Conservation (phyloP, 768 basidiomycete genomes). For the Pisolithus tinctorius region DNA sequence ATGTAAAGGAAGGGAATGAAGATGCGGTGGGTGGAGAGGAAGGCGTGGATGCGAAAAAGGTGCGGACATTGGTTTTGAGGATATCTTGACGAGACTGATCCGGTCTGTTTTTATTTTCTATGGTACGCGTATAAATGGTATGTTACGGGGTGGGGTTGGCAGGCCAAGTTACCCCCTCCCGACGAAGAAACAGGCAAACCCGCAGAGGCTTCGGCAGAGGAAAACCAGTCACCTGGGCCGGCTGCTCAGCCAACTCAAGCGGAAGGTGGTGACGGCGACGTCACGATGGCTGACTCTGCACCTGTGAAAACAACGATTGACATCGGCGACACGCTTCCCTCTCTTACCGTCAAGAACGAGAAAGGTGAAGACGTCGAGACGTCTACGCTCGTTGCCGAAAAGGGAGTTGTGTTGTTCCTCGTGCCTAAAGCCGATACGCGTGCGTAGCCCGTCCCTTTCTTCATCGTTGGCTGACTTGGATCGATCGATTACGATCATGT, state of each 20-base stretch:
- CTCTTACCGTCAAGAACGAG: constrained; percentile 76
- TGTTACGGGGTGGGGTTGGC: neutral
- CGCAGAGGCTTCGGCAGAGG: neutral
- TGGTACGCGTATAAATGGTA: too few species aligned
- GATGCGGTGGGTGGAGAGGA: constrained; percentile 3
- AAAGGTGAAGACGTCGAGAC: constrained; percentile 74
- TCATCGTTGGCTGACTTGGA: neutral
- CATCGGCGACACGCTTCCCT: constrained; percentile 71
- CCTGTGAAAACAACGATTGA: constrained; percentile 36
- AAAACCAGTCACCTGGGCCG: too few species aligned
- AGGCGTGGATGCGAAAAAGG: constrained; percentile 18
- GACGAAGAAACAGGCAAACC: constrained; percentile 2
- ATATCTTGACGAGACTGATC: neutral
- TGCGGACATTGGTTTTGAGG: constrained; percentile 5
- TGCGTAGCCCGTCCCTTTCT: constrained; percentile 32
- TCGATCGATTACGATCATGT: too few species aligned
- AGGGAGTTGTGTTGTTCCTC: constrained; percentile 76
- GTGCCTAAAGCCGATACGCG: constrained; percentile 84
- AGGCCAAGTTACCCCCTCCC: constrained; percentile 15
- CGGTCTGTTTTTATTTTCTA: neutral
- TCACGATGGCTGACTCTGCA: constrained; percentile 6
- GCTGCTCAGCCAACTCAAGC: neutral
- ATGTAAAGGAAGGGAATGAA: neutral
- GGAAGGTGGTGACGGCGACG: neutral
- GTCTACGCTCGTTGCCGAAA: constrained; percentile 52